These are phyloP conservation scores for Boletellus ananas DNA, from an alignment of 768 basidiomycete genomes.

Conservation along the genomic window DNA sequence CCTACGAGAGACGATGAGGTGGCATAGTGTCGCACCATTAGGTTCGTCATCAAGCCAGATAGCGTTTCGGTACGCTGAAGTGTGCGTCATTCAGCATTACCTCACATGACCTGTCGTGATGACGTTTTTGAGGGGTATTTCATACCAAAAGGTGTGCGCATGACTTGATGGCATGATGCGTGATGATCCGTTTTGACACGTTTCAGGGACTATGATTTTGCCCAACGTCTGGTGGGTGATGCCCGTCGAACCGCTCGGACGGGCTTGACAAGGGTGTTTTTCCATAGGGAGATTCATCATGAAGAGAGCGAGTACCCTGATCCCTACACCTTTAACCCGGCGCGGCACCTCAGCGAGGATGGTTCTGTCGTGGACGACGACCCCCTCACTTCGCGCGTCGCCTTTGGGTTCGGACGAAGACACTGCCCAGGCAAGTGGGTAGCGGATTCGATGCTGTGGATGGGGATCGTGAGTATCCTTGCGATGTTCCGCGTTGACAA, in stretches of 20 bases:
- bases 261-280: background rate
- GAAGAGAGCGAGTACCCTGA: conserved; percentile 28
- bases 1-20: conserved; percentile 31
- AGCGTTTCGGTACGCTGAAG: conserved; percentile 4
- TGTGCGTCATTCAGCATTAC: conserved; percentile 17
- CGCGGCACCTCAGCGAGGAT: conserved; percentile 23
- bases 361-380: conserved; percentile 22
- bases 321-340: conserved; percentile 25
- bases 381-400: conserved; percentile 24
- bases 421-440: conserved; percentile 32
- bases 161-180: background rate
- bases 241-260: background rate
- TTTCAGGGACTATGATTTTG: conserved; percentile 23
- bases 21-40: conserved; percentile 29
- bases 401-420: conserved; percentile 30
- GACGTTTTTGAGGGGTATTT: conserved; percentile 44
- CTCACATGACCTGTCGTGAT: conserved; percentile 31
- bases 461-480: conserved; percentile 28
- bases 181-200: conserved; percentile 4
- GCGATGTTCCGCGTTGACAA: conserved; percentile 22
- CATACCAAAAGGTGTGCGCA: conserved; percentile 34
- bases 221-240: conserved; percentile 28
- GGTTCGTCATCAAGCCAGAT: conserved; percentile 13
- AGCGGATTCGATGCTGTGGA: conserved; percentile 31
- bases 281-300: conserved; percentile 28